A percentile compares a stretch with the other conserved stretches of the same genome.
Evolutionary conservation across 371 early-diverging fungal species (phyloP).

Genomic region (Smittium culicis): DNA sequence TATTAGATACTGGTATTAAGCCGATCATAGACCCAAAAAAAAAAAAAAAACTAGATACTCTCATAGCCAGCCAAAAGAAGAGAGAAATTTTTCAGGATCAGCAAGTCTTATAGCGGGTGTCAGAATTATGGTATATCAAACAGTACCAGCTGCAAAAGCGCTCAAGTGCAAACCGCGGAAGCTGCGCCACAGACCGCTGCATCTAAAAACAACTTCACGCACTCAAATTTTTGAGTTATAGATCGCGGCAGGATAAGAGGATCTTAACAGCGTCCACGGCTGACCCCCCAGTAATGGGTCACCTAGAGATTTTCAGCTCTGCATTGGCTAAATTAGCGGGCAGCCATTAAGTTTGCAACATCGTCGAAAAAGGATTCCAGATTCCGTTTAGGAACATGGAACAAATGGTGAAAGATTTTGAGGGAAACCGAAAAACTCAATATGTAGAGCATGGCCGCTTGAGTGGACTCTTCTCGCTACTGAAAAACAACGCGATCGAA

Average conservation of each 20-base stretch:
- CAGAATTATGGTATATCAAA: not conserved
- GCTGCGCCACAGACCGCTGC: not conserved
- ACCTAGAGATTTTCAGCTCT: not conserved
- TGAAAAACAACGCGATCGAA: not conserved
- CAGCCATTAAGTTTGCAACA: not conserved
- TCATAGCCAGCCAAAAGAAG: not conserved
- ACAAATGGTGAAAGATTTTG: not conserved
- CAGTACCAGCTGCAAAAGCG: not conserved
- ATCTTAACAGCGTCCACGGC: not conserved
- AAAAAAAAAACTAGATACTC: not conserved
- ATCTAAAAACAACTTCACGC: not conserved
- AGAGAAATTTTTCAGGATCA: not conserved
- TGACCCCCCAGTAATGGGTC: not conserved
- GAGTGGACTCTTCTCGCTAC: not conserved
- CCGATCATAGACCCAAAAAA: not conserved
- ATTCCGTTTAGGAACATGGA: not conserved
- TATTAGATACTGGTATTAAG: not conserved
- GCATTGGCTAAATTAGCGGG: not conserved
- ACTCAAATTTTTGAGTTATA: not conserved
- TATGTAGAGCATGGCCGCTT: not conserved
- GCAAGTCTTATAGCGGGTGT: not conserved
- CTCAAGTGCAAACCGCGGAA: not conserved
- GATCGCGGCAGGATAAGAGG: not conserved
- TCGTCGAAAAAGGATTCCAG: not conserved
- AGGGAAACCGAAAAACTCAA: not conserved